Conservation (phyloP, 108 stramenopile genomes). For the Fistulifera solaris region DNA sequence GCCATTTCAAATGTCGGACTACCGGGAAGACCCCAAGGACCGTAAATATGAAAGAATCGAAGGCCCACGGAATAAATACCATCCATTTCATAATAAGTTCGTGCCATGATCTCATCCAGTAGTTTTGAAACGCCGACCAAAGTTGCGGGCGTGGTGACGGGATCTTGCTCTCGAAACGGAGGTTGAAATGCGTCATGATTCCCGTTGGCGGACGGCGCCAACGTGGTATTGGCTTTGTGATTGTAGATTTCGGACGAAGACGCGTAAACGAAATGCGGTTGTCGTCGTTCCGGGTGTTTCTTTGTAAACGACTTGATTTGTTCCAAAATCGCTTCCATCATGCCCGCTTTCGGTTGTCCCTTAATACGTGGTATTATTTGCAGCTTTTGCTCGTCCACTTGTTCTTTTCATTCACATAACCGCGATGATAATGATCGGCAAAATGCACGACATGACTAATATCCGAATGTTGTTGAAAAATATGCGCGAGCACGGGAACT, state of each 20-base stretch:
- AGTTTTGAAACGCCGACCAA: slow-evolving; percentile 68
- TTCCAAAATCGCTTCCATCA: slow-evolving; percentile 73
- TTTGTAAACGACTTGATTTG: slow-evolving; percentile 30
- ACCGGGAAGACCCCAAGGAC: slow-evolving; percentile 73
- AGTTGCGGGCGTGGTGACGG: slow-evolving; percentile 55
- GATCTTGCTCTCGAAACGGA: slow-evolving; percentile 31
- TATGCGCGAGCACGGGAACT: slow-evolving; percentile 65
- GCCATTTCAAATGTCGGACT: slow-evolving; percentile 71
- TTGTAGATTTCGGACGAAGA: slow-evolving; percentile 38
- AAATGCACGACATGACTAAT: slow-evolving; percentile 80
- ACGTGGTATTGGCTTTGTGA: slow-evolving; percentile 2
- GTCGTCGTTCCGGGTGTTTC: slow-evolving; percentile 10
- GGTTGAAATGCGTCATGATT: slow-evolving; percentile 2
- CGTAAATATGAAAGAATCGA: slow-evolving; percentile 82
- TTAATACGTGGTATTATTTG: slow-evolving; percentile 57
- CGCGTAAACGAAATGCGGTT: slow-evolving; percentile 51
- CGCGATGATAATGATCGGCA: slow-evolving; percentile 33
- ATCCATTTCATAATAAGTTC: slow-evolving; percentile 61
- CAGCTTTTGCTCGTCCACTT: slow-evolving; percentile 6
- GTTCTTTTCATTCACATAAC: slow-evolving; percentile 8
- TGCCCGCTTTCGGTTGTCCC: slow-evolving; percentile 55
- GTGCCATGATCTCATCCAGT: slow-evolving; percentile 66
- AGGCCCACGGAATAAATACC: slow-evolving; percentile 65
- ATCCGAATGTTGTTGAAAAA: slow-evolving; percentile 58
- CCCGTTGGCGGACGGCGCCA: slow-evolving; percentile 13